Conservation (phyloP, 805 yeast genomes). For the Kodamaea nitidulidarum region DNA sequence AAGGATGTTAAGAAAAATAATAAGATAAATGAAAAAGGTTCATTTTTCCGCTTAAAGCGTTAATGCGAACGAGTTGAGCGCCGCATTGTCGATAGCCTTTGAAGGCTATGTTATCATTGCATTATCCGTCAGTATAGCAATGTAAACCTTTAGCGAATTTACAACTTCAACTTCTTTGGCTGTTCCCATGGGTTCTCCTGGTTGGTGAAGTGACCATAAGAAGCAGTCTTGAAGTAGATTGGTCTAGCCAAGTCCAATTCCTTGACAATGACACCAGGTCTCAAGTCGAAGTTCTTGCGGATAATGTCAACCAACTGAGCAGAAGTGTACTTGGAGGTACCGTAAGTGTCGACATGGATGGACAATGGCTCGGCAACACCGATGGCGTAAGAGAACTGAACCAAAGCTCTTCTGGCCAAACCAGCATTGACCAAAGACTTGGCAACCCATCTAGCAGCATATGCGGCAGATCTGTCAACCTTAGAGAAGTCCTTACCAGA, state of each 20-base stretch:
- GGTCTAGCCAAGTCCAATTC: constrained; percentile 98
- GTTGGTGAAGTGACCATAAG: constrained; percentile 99
- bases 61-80: constrained; percentile 46
- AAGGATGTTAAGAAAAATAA: constrained; percentile 14
- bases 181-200: constrained; percentile 98
- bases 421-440: constrained; percentile 94
- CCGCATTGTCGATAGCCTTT: constrained; percentile 18
- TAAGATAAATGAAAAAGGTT: not conserved
- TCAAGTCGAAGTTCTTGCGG: constrained; percentile 92
- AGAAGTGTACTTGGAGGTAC: constrained; percentile 88
- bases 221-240: constrained; percentile 97
- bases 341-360: constrained; percentile 95
- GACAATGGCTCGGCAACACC: constrained; percentile 99
- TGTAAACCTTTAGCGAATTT: constrained; percentile 20
- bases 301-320: constrained; percentile 89
- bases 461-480: constrained; percentile 99
- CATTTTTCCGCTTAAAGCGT: constrained; percentile 8
- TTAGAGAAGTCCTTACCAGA: constrained; percentile 99
- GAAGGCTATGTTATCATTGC: constrained; percentile 31
- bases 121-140: constrained; percentile 33
- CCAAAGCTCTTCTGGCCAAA: constrained; percentile 94
- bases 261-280: constrained; percentile 98
- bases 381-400: constrained; percentile 98
- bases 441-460: constrained; percentile 99
- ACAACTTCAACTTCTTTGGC: constrained; percentile 74